Base-by-base conservation (phyloP, 1,284 basidiomycete species). In the Moniliophthora roreri region DNA sequence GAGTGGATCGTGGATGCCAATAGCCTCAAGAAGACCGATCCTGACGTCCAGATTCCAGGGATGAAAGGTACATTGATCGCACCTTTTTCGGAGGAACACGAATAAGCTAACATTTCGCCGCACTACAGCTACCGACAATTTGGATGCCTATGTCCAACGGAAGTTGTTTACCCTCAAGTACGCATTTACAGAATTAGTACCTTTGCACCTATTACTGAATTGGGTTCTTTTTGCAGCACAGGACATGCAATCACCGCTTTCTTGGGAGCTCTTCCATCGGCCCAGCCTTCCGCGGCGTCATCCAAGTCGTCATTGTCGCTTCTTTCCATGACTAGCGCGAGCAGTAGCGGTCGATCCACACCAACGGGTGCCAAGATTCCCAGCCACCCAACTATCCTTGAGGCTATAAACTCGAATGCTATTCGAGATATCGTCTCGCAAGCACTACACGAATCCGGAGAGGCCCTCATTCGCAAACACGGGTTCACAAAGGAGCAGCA, bases 131-230 rank as follows among this genome's bases (percentile, higher is more conserved):
- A 52, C 51, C 3, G 53, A 63, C 38, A 54, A 69, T 54, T 67
- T 75, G n/a, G 53, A 62, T 23, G 63, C 67, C 26, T 75, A 72
- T 58, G 66, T 73, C 58, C 71, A 74, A 60, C 68, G 73, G 54
- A 75, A 75, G 59, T 68, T 74, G 50, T 75, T 69, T 63, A 73
- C 72, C 26, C 69, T 75, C 47, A 75, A 75, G 50, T 54, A 46
- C 16, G 44, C 38, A 10, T 9, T 20, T 24, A 45, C 36, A 45
- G 13, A 18, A 23, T 23, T 39, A n/a, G 15, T 20, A 10, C 16
- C 18, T 23, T 16, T 36, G 13, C 41, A 4, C 28, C n/a, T 32
- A n/a, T 20, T 15, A 50, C 16, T 35, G 11, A 23, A 34, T 16
- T 34, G 21, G n/a, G 36, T 28, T 4, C 10, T 21, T 16, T 35